Evolutionary conservation across 441 rosid genomes (phyloP).

Genomic region (Cnidoscolus chayamansa): DNA sequence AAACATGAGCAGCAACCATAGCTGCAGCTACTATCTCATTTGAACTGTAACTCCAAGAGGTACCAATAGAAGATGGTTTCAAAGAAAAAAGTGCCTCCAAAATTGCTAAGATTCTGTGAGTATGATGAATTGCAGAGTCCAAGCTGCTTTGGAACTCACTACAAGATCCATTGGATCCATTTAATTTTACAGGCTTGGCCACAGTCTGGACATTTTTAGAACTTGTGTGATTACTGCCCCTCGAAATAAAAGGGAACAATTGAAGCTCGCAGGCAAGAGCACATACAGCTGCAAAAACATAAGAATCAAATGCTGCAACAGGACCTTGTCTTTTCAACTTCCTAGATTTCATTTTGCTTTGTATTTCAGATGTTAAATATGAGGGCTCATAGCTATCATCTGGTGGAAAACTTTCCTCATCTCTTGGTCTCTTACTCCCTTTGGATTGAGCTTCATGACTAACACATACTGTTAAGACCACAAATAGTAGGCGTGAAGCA

Average conservation of each 20-base stretch:
- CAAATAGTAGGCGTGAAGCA: conserved; percentile 92
- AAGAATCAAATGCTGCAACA: conserved; percentile 95
- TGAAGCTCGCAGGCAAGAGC: conserved; percentile 99
- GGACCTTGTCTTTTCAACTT: conserved; percentile 85
- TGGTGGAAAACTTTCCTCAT: conserved; percentile 43
- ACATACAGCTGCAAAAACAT: conserved; percentile 95
- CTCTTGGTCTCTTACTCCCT: conserved; percentile 71
- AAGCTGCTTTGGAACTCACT: conserved; percentile 55
- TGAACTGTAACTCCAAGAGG: conserved; percentile 96
- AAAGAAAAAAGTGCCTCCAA: conserved; percentile 92
- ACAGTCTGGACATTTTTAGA: conserved; percentile 33
- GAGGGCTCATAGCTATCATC: conserved; percentile 43
- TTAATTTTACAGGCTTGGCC: conserved; percentile 53
- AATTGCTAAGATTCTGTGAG: conserved; percentile 86
- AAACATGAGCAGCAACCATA: conserved; percentile 99
- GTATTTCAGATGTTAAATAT: conserved; percentile 38
- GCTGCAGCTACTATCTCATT: conserved; percentile 98
- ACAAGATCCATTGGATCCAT: conserved; percentile 69
- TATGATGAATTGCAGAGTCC: conserved; percentile 80
- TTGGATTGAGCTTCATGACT: conserved; percentile 94
- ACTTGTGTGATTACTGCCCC: conserved; percentile 47
- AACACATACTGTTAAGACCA: conserved; percentile 93
- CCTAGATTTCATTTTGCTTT: conserved; percentile 39
- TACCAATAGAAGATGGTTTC: conserved; percentile 95
- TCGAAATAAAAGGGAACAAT: conserved; percentile 73